A percentile compares a stretch with the other conserved stretches of the same genome.
These are phyloP conservation scores for Pholiota microspora DNA, from an alignment of 768 basidiomycete genomes.

Conservation along the genomic window DNA sequence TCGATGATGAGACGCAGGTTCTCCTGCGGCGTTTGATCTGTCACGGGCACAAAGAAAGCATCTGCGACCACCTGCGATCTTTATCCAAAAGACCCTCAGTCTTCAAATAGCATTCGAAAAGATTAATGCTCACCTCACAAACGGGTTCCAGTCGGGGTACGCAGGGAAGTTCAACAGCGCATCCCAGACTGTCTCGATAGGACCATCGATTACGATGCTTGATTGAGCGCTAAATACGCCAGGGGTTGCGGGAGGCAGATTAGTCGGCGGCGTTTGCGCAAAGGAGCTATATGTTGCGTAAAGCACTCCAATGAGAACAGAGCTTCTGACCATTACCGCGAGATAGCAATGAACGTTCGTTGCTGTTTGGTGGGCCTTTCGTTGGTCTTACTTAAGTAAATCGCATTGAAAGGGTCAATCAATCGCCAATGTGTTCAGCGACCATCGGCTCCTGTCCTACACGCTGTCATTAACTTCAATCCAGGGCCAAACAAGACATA, in stretches of 20 bases:
- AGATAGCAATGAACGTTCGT: neutral
- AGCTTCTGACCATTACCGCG: conserved; percentile 10
- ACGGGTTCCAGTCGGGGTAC: conserved; percentile 50
- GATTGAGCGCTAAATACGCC: conserved; percentile 37
- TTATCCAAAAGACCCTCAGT: neutral
- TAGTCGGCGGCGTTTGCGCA: conserved; percentile 17
- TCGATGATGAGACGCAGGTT: conserved; percentile 24
- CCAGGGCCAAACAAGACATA: too few relatives aligned
- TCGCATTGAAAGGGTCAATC: neutral
- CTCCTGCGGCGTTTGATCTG: conserved; percentile 23
- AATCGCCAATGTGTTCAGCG: neutral
- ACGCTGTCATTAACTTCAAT: conserved; percentile 10
- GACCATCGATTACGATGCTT: conserved; percentile 46
- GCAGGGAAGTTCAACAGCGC: conserved; percentile 47
- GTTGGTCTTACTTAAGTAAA: neutral
- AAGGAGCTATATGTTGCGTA: conserved; percentile 2
- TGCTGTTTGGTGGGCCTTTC: neutral
- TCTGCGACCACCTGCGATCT: conserved; percentile 27
- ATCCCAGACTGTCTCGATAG: conserved; percentile 47
- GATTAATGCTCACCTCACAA: conserved; percentile 21
- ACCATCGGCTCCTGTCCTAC: neutral
- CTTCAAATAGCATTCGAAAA: neutral
- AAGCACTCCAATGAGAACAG: conserved; percentile 3
- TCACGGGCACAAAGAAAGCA: conserved; percentile 18
- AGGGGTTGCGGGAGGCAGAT: conserved; percentile 25